Base-by-base conservation (phyloP, 805 yeast species). In the Saccharomyces eubayanus region DNA sequence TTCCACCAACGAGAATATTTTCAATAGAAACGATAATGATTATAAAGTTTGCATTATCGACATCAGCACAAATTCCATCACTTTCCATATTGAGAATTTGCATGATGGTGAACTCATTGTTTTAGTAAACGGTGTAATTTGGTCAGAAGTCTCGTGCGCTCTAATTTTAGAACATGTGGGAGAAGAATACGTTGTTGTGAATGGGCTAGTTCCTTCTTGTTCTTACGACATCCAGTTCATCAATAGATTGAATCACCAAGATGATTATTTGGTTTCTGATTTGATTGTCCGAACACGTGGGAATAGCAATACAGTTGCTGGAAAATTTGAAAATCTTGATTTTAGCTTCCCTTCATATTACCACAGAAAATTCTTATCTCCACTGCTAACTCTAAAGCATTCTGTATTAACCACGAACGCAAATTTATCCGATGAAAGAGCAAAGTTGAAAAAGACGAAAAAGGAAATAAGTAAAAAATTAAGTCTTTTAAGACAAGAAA, bases 111-210 rank as follows among this genome's bases (percentile, higher is more conserved):
- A 70, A 52, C 63, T 77, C 5, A 69, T 73, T 48, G 76, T 76
- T 11, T 68, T 74, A 52, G 88, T 85, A 4, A 84, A 85, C 60
- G 89, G 88, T 24, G 77, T 84, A 24, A 75, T 79, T 12, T 85
- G 90, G 90, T 78, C 82, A 28, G 88, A 83, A 62, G 81, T 82
- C 1, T 75, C 82, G 0, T 74, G 79, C 41, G 82, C 82, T 8
- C 55, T 68, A 2, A 57, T 64, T 6, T 51, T 63, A 48, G 72
- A 74, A 14, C 64, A 72, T 16, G 71, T 71, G 24, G 76, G 76
- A 31, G 78, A 78, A 47, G 80, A 78, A 51, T 70, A 77, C 51
- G 74, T 82, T n/a, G 76, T 82, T 1, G 81, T 85, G 16, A 78
- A 82, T 59, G 89, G 89, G 0, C 69, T 85, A 41, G 80, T 84